phyloP scores from a whole-genome alignment of 2,329 filamentous ascomycete genomes.

The Hawksworthiomyces lignivorus region DNA sequence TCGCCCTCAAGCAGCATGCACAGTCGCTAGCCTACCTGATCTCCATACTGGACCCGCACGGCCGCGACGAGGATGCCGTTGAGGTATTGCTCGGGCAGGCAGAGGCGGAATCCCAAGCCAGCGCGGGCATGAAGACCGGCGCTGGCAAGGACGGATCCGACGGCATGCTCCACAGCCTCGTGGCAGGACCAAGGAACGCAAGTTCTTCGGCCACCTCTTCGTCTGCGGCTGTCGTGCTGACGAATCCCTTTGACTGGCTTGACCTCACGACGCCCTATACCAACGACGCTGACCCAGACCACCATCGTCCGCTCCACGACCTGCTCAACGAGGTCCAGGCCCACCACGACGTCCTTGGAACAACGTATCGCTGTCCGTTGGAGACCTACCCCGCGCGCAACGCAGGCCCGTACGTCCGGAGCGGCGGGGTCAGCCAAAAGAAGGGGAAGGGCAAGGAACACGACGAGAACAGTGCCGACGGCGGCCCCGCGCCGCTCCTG shows the following conservation, averaged over 20 bases:
- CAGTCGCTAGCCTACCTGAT: conserved; percentile 50
- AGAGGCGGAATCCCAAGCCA: too few relatives aligned
- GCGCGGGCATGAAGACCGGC: background rate
- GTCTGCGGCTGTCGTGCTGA: conserved; percentile 7
- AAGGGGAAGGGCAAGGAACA: too few relatives aligned
- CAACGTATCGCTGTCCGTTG: conserved; percentile 40
- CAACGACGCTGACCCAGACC: conserved; percentile 36
- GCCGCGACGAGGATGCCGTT: conserved; percentile 11
- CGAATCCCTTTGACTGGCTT: conserved; percentile 51
- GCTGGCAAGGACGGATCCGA: background rate
- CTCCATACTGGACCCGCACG: conserved; percentile 32
- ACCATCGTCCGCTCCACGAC: conserved; percentile 38
- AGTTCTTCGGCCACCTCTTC: background rate
- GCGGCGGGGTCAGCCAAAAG: conserved; percentile 10
- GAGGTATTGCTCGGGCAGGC: background rate
- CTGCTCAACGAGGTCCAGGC: conserved; percentile 37
- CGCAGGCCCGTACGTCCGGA: conserved; percentile 15
- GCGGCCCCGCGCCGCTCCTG: conserved; percentile 11
- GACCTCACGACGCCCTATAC: conserved; percentile 42
- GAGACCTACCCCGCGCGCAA: conserved; percentile 18
- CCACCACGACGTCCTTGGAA: conserved; percentile 33
- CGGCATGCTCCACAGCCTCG: background rate
- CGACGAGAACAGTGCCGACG: background rate
- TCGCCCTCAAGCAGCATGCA: conserved; percentile 51
- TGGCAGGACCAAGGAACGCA: too few relatives aligned